Percentiles rank a stretch among this genome's conserved stretches.
These are phyloP conservation scores for Phytophthora melonis DNA, from an alignment of 352 stramenopile genomes.

Conservation along the genomic window DNA sequence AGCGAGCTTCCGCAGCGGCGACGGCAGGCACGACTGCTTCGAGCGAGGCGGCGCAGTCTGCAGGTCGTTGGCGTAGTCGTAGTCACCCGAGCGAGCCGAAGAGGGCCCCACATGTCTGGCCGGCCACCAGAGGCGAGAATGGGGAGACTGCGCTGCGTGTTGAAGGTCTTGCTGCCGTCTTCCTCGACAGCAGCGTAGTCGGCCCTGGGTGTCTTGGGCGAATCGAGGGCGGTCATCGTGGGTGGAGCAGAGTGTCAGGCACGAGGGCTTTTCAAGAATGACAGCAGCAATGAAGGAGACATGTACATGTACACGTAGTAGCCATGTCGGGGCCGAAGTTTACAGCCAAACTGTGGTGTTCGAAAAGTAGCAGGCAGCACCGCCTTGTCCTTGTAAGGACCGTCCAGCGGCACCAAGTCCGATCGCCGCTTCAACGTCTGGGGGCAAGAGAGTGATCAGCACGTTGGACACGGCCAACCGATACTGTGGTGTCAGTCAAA, in stretches of 20 bases:
- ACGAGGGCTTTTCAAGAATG: conserved; percentile 33
- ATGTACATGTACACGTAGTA: background rate
- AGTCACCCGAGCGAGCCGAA: conserved; percentile 21
- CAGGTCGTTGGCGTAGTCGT: conserved; percentile 31
- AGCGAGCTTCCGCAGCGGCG: conserved; percentile 25
- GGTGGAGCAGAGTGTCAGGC: conserved; percentile 9
- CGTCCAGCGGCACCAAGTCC: background rate
- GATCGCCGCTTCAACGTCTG: conserved; percentile 3
- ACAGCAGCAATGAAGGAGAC: background rate
- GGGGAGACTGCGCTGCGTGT: conserved; percentile 23
- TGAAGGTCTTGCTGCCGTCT: conserved; percentile 11
- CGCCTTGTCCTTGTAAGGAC: background rate
- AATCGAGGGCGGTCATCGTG: conserved; percentile 23
- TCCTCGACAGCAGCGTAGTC: conserved; percentile 20
- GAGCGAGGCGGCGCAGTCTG: conserved; percentile 15
- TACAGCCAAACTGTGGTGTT: background rate
- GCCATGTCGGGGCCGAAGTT: background rate
- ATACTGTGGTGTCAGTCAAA: background rate
- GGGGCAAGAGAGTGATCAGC: background rate
- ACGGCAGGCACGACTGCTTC: conserved; percentile 8
- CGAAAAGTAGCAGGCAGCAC: background rate
- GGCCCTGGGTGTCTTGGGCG: conserved; percentile 27
- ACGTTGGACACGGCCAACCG: background rate
- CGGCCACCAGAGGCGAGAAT: conserved; percentile 20
- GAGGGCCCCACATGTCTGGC: conserved; percentile 22